Conservation (phyloP, 2,329 filamentous ascomycete species). For the Apiospora saccharicola region DNA sequence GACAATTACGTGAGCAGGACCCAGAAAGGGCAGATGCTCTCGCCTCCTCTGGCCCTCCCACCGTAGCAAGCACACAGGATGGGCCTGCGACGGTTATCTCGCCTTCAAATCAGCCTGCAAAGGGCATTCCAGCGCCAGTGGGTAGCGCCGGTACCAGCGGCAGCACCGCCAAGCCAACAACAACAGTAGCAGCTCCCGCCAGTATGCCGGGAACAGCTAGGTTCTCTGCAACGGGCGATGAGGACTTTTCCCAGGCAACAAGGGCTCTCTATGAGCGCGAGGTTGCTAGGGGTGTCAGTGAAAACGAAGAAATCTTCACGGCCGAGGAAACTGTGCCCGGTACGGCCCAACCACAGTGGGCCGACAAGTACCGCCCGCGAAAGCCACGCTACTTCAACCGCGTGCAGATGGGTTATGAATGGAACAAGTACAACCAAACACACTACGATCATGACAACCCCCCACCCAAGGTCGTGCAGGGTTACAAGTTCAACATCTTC, state of each 20-base stretch:
- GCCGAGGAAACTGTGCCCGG: constrained; percentile 82
- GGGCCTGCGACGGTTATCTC: constrained; percentile 33
- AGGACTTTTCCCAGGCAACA: constrained; percentile 86
- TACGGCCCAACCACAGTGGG: constrained; percentile 76
- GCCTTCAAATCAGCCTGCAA: constrained; percentile 36
- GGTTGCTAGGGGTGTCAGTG: constrained; percentile 86
- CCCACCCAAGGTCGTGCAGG: constrained; percentile 96
- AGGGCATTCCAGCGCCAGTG: constrained; percentile 36
- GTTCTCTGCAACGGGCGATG: constrained; percentile 73
- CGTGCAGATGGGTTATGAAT: constrained; percentile 98
- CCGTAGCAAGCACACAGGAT: constrained; percentile 34
- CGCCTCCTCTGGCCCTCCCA: constrained; percentile 49
- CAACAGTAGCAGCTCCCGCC: constrained; percentile 38
- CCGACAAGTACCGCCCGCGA: constrained; percentile 82
- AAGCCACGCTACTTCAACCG: constrained; percentile 98
- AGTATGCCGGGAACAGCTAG: constrained; percentile 66
- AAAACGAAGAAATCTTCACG: constrained; percentile 95
- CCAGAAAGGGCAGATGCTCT: constrained; percentile 66
- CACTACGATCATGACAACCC: constrained; percentile 99
- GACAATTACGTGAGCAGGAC: constrained; percentile 71
- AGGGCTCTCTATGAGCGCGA: constrained; percentile 92
- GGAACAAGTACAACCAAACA: constrained; percentile 99
- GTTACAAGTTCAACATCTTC: constrained; percentile 99
- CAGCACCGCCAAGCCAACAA: background rate
- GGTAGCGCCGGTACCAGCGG: constrained; percentile 32